These are phyloP conservation scores for Alternaria brassicicola DNA, from an alignment of 2,329 filamentous ascomycete genomes.

Conservation along the genomic window DNA sequence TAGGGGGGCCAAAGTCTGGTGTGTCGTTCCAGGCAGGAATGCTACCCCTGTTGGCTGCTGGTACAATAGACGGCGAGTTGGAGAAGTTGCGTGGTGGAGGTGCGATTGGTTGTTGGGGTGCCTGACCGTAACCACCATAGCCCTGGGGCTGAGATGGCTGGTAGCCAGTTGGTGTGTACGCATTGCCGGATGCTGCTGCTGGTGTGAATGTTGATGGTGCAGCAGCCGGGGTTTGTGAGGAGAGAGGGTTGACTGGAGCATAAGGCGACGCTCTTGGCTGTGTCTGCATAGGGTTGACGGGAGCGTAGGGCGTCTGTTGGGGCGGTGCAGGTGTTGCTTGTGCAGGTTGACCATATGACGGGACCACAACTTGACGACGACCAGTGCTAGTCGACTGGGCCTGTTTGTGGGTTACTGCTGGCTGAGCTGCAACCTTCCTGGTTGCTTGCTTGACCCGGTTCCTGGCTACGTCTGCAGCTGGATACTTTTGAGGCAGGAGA, in stretches of 20 bases:
- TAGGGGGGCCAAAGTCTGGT: constrained; percentile 75
- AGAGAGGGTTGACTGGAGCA: constrained; percentile 37
- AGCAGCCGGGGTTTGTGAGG: constrained; percentile 35
- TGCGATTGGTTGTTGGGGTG: constrained; percentile 54
- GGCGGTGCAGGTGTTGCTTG: constrained; percentile 25
- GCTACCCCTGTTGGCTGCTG: constrained; percentile 73
- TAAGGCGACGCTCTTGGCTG: constrained; percentile 33
- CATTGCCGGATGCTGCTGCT: constrained; percentile 38
- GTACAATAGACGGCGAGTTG: constrained; percentile 65
- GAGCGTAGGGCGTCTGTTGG: constrained; percentile 31
- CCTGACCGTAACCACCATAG: constrained; percentile 55
- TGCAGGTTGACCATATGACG: constrained; percentile 36
- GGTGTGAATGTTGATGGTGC: constrained; percentile 24
- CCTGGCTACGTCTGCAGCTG: constrained; percentile 84
- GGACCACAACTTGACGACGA: constrained; percentile 45
- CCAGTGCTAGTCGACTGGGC: constrained; percentile 45
- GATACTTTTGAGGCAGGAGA: constrained; percentile 81
- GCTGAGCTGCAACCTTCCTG: constrained; percentile 61
- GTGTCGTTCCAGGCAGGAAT: constrained; percentile 93
- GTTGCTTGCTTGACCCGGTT: constrained; percentile 86
- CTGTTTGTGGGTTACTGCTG: constrained; percentile 49
- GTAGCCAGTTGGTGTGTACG: constrained; percentile 61
- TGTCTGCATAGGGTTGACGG: constrained; percentile 37
- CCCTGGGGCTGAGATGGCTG: constrained; percentile 52
- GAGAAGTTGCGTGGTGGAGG: constrained; percentile 70